Percentiles rank a stretch among this genome's conserved stretches.
Conservation (phyloP, 495 filamentous ascomycete genomes). For the Neurospora sp. region DNA sequence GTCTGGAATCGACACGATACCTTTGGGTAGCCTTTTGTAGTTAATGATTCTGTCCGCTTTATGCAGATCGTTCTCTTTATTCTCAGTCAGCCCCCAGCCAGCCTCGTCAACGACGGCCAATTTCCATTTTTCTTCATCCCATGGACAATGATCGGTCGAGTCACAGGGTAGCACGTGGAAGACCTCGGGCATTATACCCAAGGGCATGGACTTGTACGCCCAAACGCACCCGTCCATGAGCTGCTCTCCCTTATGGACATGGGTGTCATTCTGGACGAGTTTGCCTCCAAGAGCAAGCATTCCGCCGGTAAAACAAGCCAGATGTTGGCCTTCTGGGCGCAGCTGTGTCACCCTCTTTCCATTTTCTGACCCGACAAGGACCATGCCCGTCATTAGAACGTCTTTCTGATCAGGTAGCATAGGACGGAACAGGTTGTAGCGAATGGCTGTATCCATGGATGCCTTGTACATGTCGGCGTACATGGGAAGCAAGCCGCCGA, state of each 20-base stretch:
- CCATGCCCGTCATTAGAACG: constrained; percentile 43
- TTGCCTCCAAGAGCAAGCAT: constrained; percentile 76
- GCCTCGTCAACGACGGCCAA: constrained; percentile 8
- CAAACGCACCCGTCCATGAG: constrained; percentile 78
- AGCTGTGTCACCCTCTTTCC: constrained; percentile 47
- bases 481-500: constrained; percentile 62
- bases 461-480: constrained; percentile 69
- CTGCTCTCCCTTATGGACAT: constrained; percentile 61
- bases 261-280: constrained; percentile 52
- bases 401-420: constrained; percentile 40
- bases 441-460: constrained; percentile 52
- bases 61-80: constrained; percentile 5
- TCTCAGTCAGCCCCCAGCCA: neutral
- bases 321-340: constrained; percentile 28
- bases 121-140: constrained; percentile 54
- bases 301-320: constrained; percentile 66
- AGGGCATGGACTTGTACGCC: constrained; percentile 62
- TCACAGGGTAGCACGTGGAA: constrained; percentile 55
- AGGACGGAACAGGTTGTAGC: constrained; percentile 58
- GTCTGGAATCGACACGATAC: constrained; percentile 50
- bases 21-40: constrained; percentile 54
- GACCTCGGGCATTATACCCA: constrained; percentile 76
- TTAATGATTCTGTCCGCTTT: constrained; percentile 32
- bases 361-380: constrained; percentile 53
- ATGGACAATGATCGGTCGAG: constrained; percentile 48